Percentiles rank a stretch among this genome's conserved stretches.
Conservation (phyloP, 1,284 basidiomycete genomes). For the Lignosus rhinocerotis region DNA sequence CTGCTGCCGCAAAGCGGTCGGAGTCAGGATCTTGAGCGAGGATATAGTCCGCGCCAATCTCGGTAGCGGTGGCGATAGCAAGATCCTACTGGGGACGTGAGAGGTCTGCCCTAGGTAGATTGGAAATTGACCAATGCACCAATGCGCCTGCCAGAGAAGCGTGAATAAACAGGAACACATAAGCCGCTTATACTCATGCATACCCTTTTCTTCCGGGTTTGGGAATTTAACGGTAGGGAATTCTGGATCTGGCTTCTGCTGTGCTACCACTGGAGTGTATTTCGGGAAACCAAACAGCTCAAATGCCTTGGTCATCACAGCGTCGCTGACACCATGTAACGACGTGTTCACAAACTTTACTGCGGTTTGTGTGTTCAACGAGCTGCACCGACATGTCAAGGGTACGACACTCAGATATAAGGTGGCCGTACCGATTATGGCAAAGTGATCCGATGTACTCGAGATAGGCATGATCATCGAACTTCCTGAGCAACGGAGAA, state of each 20-base stretch:
- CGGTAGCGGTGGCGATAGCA: conserved; percentile 62
- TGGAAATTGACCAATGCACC: conserved; percentile 5
- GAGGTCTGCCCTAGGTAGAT: not conserved
- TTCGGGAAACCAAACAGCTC: conserved; percentile 55
- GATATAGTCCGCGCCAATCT: conserved; percentile 56
- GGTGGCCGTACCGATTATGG: conserved; percentile 41
- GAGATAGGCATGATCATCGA: conserved; percentile 51
- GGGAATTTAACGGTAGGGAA: conserved; percentile 84
- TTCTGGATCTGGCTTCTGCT: conserved; percentile 74
- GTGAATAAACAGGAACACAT: not conserved
- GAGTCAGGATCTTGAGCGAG: conserved; percentile 87
- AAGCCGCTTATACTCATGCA: conserved; percentile 2
- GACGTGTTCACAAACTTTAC: conserved; percentile 74
- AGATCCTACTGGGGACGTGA: conserved; percentile 51
- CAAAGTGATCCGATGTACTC: conserved; percentile 43
- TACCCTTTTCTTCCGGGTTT: conserved; percentile 87
- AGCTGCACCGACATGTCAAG: conserved; percentile 26
- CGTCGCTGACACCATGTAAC: conserved; percentile 83
- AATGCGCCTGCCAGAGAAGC: conserved; percentile 22
- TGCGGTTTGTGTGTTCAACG: conserved; percentile 29
- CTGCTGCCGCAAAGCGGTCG: conserved; percentile 82
- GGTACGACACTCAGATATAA: not conserved
- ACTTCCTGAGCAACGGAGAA: conserved; percentile 14
- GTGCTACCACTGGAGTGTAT: conserved; percentile 61
- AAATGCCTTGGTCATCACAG: conserved; percentile 60